phyloP scores from a whole-genome alignment of 306 rosid species.

The Prinsepia uniflora region DNA sequence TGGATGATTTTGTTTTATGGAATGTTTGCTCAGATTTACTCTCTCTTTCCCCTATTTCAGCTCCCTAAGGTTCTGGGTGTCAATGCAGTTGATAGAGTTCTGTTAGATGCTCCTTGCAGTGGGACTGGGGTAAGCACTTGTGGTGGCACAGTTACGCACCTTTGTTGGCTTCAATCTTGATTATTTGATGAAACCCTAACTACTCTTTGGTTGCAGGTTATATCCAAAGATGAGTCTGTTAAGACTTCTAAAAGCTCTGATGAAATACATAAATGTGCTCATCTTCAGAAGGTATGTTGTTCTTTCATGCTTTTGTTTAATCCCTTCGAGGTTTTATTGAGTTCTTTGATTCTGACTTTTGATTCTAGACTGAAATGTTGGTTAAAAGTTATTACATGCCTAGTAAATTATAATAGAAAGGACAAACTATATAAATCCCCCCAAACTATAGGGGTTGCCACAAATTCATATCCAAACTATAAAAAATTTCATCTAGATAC shows the following conservation, averaged over 20 bases:
- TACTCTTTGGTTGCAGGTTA: constrained; percentile 55
- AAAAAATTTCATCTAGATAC: too few species aligned
- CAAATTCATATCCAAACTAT: too few species aligned
- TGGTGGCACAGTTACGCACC: neutral
- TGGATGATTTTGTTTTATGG: neutral
- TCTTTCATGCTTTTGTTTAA: neutral
- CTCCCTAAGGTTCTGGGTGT: constrained; percentile 84
- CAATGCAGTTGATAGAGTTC: constrained; percentile 73
- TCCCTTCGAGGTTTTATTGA: neutral
- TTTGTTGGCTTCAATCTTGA: neutral
- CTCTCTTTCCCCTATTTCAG: constrained; percentile 35
- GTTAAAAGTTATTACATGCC: neutral
- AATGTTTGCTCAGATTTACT: neutral
- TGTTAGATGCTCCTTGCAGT: constrained; percentile 99
- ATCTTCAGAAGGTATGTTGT: constrained; percentile 71
- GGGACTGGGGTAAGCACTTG: constrained; percentile 84
- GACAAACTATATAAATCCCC: too few species aligned
- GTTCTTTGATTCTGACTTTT: neutral
- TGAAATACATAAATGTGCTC: constrained; percentile 70
- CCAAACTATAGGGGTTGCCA: too few species aligned
- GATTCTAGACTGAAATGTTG: neutral
- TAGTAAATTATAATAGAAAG: neutral
- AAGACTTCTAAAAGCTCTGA: constrained; percentile 76
- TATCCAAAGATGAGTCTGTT: constrained; percentile 91
- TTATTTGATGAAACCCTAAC: constrained; percentile 8